Base-by-base conservation (phyloP, 306 rosid species). In the Astragalus membranaceus region DNA sequence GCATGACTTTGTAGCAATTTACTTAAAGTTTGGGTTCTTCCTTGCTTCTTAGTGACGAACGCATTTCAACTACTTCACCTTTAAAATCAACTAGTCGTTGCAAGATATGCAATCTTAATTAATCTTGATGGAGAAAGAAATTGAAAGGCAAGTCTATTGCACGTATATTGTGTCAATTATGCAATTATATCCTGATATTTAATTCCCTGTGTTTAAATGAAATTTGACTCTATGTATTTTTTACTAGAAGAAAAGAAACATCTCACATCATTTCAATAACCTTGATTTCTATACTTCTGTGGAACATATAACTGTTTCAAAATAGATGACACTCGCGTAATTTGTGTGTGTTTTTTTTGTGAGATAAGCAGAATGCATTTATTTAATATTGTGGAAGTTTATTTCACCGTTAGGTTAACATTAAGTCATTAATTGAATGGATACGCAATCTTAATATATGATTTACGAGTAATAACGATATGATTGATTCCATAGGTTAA, bases 11-110 rank as follows among this genome's bases (percentile, higher is more conserved):
- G 26, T 58, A 72, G 43, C 59, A 5, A 57, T 59, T 70, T 26
- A 26, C 30, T 26, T 64, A 67, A 78, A 73, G 74, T 72, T 83
- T 71, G 85, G 84, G 82, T 66, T 70, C 60, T 61, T 60, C 16
- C 70, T 70, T 42, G 60, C 73, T 78, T 74, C 63, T 51, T 77
- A 39, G 13, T 71, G 89, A 83, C 73, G 70, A 76, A 69, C 67
- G 78, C 85, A 73, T 67, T 67, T 60, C 78, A 82, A 85, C 91
- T 46, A 80, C 89, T 83, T 78, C 71, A 33, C 72, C 76, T 64
- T 67, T 67, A 76, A 23, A 66, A 76, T 82, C 5, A 71, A 83
- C 69, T 64, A 82, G 75, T 59, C 60, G 46, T 74, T 67, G 26
- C 11, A 36, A 41, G 5, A 57, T 20, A 37, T 44, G 11, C 30